Evolutionary conservation across 1,139 yeast genomes (phyloP).

Genomic region (Debaryomyces sp.): DNA sequence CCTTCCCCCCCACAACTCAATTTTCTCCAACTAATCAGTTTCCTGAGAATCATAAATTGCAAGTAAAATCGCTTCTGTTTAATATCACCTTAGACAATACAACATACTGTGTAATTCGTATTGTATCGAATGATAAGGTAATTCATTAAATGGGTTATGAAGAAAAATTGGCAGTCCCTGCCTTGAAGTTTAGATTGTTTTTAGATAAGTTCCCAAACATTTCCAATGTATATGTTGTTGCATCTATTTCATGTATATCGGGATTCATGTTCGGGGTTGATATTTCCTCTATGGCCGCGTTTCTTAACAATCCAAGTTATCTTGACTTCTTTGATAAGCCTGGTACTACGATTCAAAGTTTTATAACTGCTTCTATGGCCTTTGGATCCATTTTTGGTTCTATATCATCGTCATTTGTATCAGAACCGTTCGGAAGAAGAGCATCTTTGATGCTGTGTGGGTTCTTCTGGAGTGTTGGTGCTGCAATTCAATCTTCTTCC

Average conservation of each 20-base stretch:
- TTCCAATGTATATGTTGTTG: slow-evolving; percentile 38
- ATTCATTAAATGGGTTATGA: too few relatives aligned
- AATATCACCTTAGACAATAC: too few relatives aligned
- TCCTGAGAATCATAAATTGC: too few relatives aligned
- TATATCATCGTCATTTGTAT: slow-evolving; percentile 28
- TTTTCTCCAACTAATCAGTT: too few relatives aligned
- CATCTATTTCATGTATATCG: slow-evolving; percentile 47
- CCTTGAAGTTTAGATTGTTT: slow-evolving; percentile 5
- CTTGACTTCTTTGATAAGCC: background rate
- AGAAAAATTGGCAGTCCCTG: background rate
- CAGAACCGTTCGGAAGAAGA: slow-evolving; percentile 41
- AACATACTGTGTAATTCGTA: too few relatives aligned
- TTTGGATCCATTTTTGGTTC: slow-evolving; percentile 28
- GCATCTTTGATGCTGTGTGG: slow-evolving; percentile 30
- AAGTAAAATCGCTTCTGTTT: too few relatives aligned
- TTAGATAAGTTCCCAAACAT: slow-evolving; percentile 40
- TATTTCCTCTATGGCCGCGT: slow-evolving; percentile 61
- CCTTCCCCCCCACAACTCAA: too few relatives aligned
- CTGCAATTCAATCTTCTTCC: slow-evolving; percentile 34
- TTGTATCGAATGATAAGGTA: too few relatives aligned
- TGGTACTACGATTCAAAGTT: background rate
- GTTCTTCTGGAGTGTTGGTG: slow-evolving; percentile 34
- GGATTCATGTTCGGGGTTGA: slow-evolving; percentile 65
- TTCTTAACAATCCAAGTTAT: slow-evolving; percentile 49
- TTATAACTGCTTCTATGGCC: background rate